Percentiles rank a stretch among this genome's conserved stretches.
Conservation (phyloP, 352 stramenopile species). For the Phytopythium helicoides region DNA sequence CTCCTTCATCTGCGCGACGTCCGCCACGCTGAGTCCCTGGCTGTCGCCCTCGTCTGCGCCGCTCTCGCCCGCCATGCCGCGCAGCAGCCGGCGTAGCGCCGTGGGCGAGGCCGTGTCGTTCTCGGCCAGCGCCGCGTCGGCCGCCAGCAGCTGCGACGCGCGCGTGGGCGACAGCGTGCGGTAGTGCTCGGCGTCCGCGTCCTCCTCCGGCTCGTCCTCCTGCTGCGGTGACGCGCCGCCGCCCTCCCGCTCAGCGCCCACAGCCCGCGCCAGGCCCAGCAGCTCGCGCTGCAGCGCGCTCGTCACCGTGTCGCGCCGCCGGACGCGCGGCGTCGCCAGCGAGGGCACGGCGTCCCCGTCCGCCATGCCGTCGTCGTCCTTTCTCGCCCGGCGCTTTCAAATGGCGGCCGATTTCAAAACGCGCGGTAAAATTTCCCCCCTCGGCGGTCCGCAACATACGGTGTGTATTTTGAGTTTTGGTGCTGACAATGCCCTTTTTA, state of each 20-base stretch:
- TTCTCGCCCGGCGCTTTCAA: not conserved
- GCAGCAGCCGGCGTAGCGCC: constrained; percentile 22
- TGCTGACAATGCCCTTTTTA: no score
- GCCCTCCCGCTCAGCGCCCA: not conserved
- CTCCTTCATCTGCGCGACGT: constrained; percentile 6
- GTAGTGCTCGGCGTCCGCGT: constrained; percentile 7
- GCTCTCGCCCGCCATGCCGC: no score
- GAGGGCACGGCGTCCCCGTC: constrained; percentile 21
- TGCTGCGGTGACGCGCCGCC: constrained; percentile 2
- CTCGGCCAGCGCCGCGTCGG: constrained; percentile 13
- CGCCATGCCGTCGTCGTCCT: constrained; percentile 5
- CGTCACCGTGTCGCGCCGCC: constrained; percentile 45
- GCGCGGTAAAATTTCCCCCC: not conserved
- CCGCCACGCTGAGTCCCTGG: not conserved
- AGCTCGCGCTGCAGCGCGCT: constrained; percentile 68
- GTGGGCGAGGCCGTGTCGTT: constrained; percentile 31
- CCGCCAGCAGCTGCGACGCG: constrained; percentile 23
- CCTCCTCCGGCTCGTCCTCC: constrained; percentile 14
- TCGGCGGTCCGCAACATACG: no score
- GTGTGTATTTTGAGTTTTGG: no score
- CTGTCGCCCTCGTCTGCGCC: not conserved
- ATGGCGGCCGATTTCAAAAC: not conserved
- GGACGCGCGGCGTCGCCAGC: constrained; percentile 25
- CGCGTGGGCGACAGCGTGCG: constrained; percentile 51
- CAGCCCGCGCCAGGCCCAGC: constrained; percentile 18